Evolutionary conservation across 2,329 filamentous ascomycete species (phyloP).

Genomic region (Trichoderma semiorbis): DNA sequence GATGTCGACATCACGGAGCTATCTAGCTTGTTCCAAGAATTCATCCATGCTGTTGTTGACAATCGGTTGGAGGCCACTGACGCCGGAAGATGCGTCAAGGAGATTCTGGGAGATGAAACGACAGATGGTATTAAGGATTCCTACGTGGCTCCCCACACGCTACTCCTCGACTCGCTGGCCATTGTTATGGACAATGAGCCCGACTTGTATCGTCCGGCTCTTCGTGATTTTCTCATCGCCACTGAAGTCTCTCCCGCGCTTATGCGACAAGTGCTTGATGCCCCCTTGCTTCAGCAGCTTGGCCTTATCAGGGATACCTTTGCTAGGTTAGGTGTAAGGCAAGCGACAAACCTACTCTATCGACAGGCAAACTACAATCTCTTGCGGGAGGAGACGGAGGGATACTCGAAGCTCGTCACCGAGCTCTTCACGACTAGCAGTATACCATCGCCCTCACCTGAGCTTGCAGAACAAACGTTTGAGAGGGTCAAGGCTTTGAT

Average conservation of each 20-base stretch:
- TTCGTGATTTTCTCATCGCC: conserved; percentile 67
- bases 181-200: conserved; percentile 72
- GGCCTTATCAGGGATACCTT: conserved; percentile 85
- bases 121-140: conserved; percentile 49
- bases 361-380: conserved; percentile 96
- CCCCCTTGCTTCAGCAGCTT: conserved; percentile 67
- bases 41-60: conserved; percentile 72
- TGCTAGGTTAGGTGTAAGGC: conserved; percentile 75
- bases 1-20: conserved; percentile 67
- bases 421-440: conserved; percentile 90
- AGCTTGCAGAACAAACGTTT: conserved; percentile 80
- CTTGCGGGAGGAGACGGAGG: conserved; percentile 90
- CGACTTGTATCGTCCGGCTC: conserved; percentile 41
- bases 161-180: conserved; percentile 81
- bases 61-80: conserved; percentile 63
- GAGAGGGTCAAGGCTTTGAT: conserved; percentile 92
- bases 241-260: conserved; percentile 68
- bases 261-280: conserved; percentile 82
- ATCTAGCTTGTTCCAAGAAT: conserved; percentile 76
- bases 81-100: conserved; percentile 68
- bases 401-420: conserved; percentile 92
- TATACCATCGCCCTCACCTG: conserved; percentile 67
- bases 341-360: conserved; percentile 90
- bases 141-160: conserved; percentile 56
- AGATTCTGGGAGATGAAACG: conserved; percentile 62